These are phyloP conservation scores for Neurospora africana DNA, from an alignment of 495 filamentous ascomycete genomes.

Conservation along the genomic window DNA sequence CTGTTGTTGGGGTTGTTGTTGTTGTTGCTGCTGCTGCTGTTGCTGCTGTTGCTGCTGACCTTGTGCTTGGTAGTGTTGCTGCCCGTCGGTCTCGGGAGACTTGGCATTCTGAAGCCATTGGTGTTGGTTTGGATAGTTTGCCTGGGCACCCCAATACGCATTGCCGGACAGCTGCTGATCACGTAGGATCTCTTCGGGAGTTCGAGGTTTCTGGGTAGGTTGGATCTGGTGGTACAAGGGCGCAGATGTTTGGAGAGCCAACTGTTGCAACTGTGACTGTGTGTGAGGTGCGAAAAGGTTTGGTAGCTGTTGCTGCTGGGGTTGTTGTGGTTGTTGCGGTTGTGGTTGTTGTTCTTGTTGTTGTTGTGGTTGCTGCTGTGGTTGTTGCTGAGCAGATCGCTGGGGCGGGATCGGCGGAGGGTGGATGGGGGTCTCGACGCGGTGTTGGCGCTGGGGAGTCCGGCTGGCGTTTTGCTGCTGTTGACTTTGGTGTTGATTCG, in stretches of 20 bases:
- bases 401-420: constrained; percentile 9
- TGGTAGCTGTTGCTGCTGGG: constrained; percentile 9
- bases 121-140: not conserved
- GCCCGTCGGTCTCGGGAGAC: not conserved
- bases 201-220: constrained; percentile 2
- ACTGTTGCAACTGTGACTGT: not conserved
- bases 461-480: not conserved
- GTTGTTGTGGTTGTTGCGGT: constrained; percentile 5
- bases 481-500: not conserved
- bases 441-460: not conserved
- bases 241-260: not conserved
- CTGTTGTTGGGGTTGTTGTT: not conserved
- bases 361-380: not conserved
- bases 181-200: not conserved
- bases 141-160: not conserved
- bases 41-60: not conserved
- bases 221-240: constrained; percentile 1
- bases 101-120: not conserved
- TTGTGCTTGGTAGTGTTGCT: not conserved
- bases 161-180: not conserved
- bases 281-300: not conserved
- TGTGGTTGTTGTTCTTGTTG: constrained; percentile 1
- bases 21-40: not conserved
- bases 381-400: constrained; percentile 7
- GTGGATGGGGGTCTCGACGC: constrained; percentile 12